Percentiles rank a stretch among this genome's conserved stretches.
phyloP scores from a whole-genome alignment of 768 basidiomycete species.

The Trametes cubensis region DNA sequence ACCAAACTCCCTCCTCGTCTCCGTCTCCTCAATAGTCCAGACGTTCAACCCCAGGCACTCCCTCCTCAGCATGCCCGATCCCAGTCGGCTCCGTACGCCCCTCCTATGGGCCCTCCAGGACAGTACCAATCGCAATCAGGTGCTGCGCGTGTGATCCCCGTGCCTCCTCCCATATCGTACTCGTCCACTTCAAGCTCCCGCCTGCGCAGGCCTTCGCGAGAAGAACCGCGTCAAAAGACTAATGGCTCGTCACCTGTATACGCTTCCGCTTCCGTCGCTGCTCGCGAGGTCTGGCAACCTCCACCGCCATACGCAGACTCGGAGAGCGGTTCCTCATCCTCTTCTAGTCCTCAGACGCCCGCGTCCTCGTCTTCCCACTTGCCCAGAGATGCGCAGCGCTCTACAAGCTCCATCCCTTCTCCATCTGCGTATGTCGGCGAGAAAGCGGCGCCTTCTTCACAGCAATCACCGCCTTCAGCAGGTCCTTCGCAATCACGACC shows the following conservation, averaged over 20 bases:
- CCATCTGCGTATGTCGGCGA: background rate
- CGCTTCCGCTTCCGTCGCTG: constrained; percentile 9
- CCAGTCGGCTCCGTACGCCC: constrained; percentile 17
- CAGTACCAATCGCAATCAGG: constrained; percentile 13
- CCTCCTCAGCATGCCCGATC: constrained; percentile 9
- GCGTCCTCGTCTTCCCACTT: constrained; percentile 19
- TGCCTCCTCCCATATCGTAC: constrained; percentile 18
- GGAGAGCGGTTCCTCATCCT: constrained; percentile 18
- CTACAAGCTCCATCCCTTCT: background rate
- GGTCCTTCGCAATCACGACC: background rate
- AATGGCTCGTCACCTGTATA: constrained; percentile 7
- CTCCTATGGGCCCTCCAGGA: constrained; percentile 7
- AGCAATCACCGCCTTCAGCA: background rate
- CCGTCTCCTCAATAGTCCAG: constrained; percentile 7
- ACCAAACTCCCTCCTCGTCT: constrained; percentile 21
- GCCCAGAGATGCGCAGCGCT: constrained; percentile 5
- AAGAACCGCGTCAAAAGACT: constrained; percentile 6
- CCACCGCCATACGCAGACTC: constrained; percentile 22
- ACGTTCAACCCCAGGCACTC: background rate
- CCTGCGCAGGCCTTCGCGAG: constrained; percentile 13
- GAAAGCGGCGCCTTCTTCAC: background rate
- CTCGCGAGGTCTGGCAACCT: constrained; percentile 23
- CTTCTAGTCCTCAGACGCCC: constrained; percentile 22
- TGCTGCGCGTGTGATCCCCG: constrained; percentile 19
- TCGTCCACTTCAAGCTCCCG: constrained; percentile 8